These are phyloP conservation scores for Fusarium piperis DNA, from an alignment of 2,329 filamentous ascomycete genomes.

Conservation along the genomic window DNA sequence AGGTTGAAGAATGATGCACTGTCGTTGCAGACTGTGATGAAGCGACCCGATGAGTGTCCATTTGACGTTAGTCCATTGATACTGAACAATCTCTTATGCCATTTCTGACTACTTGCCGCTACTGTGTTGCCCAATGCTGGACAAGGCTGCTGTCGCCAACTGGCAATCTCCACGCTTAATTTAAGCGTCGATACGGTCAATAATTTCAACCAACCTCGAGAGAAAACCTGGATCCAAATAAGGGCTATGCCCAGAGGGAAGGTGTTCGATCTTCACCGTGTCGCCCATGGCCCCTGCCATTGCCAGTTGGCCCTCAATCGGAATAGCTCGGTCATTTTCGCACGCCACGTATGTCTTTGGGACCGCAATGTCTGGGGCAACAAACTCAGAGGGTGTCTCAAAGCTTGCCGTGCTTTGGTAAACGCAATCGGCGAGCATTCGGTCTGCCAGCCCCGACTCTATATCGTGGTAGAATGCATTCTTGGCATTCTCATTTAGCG, in stretches of 20 bases:
- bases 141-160: not conserved
- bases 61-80: not conserved
- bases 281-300: conserved; percentile 28
- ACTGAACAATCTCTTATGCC: not conserved
- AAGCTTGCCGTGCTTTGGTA: conserved; percentile 32
- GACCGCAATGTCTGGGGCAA: conserved; percentile 32
- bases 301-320: conserved; percentile 27
- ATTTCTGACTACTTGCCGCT: not conserved
- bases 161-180: not conserved
- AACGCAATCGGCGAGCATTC: not conserved
- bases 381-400: conserved; percentile 25
- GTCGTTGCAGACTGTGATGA: not conserved
- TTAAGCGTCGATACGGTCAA: not conserved
- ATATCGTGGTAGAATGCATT: conserved; percentile 16
- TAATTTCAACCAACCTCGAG: not conserved
- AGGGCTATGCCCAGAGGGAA: not conserved
- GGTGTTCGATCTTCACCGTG: not conserved
- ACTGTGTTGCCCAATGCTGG: not conserved
- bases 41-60: not conserved
- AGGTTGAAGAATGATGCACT: not conserved
- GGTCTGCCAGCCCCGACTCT: not conserved
- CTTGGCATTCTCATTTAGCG: conserved; percentile 5
- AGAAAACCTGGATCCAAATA: not conserved
- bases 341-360: conserved; percentile 43
- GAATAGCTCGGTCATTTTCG: conserved; percentile 33